phyloP scores from a whole-genome alignment of 2,329 filamentous ascomycete species.

The Sphaerostilbella broomeana region DNA sequence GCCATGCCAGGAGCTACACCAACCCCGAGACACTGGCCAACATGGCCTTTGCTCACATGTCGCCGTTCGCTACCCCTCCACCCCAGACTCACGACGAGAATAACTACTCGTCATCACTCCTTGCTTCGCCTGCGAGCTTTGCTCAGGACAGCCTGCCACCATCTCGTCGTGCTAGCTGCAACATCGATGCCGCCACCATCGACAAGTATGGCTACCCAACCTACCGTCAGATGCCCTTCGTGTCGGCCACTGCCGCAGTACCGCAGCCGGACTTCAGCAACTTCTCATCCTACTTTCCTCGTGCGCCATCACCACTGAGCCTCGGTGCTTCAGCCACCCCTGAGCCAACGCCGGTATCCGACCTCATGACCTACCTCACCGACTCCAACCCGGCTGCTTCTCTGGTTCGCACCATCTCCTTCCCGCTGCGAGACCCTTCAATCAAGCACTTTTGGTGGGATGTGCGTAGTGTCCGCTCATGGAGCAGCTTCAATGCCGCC shows the following conservation, averaged over 20 bases:
- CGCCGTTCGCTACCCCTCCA: slow-evolving; percentile 28
- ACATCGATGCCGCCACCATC: slow-evolving; percentile 58
- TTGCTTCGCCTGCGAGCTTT: slow-evolving; percentile 60
- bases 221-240: slow-evolving; percentile 65
- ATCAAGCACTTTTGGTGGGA: slow-evolving; percentile 95
- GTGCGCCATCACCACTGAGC: slow-evolving; percentile 41
- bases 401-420: slow-evolving; percentile 72
- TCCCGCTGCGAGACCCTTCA: slow-evolving; percentile 57
- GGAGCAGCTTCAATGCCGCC: slow-evolving; percentile 70
- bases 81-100: slow-evolving; percentile 16
- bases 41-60: slow-evolving; percentile 31
- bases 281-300: slow-evolving; percentile 38
- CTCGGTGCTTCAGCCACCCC: slow-evolving; percentile 30
- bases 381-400: slow-evolving; percentile 73
- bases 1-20: slow-evolving; percentile 53
- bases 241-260: slow-evolving; percentile 17
- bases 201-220: slow-evolving; percentile 76
- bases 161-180: slow-evolving; percentile 54
- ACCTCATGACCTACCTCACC: slow-evolving; percentile 71
- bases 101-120: slow-evolving; percentile 41
- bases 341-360: slow-evolving; percentile 52
- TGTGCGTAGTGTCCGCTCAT: slow-evolving; percentile 76
- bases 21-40: slow-evolving; percentile 50
- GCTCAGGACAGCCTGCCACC: slow-evolving; percentile 32
- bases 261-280: slow-evolving; percentile 32